Evolutionary conservation across 768 basidiomycete genomes (phyloP), one percentile per base, ranked within the genome.

Genomic region (Termitomyces titanicus): DNA sequence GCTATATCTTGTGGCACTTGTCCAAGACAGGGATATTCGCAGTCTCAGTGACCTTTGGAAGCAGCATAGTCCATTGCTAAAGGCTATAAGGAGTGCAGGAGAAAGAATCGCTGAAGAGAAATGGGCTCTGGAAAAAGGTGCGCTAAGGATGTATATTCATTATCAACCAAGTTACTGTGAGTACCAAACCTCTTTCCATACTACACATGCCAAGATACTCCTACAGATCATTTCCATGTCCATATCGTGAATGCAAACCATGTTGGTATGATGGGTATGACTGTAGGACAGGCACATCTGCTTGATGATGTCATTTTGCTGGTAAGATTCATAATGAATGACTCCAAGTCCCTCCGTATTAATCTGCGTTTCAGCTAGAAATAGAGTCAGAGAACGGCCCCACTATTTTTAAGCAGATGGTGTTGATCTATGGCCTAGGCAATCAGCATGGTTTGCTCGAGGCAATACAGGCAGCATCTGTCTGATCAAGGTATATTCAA

Each of bases 181-280:
- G 45, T 25, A 40, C 20, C 24, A 2, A 10, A 34, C 22, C 7
- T 42, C 22, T 22, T n/a, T 43, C 29, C n/a, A 0, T 34, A 15
- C n/a, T 1, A 8, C 12, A 10, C 4, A 17, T 5, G 5, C 45
- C 34, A 10, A n/a, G n/a, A 38, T 6, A 35, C n/a, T 25, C 17
- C 4, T n/a, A 18, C 29, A 96, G 94, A 97, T 66, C 94, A 94
- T 63, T 93, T 97, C 66, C 94, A 98, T 57, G 89, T 97, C 3
- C 94, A 98, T 62, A 86, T 96, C 48, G 91, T 93, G 25, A 89
- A 94, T 62, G 82, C 81, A 0, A 84, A 85, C 57, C 83, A 88
- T 60, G 77, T 79, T 40, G 77, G 70, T 18, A 70, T 84, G 12
- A 61, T 81, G 58, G 89, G 94, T 0, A 89, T 91, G 83, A 73